A percentile compares a stretch with the other conserved stretches of the same genome.
Evolutionary conservation across 306 rosid species (phyloP).

Genomic region (Castanospermum australe): DNA sequence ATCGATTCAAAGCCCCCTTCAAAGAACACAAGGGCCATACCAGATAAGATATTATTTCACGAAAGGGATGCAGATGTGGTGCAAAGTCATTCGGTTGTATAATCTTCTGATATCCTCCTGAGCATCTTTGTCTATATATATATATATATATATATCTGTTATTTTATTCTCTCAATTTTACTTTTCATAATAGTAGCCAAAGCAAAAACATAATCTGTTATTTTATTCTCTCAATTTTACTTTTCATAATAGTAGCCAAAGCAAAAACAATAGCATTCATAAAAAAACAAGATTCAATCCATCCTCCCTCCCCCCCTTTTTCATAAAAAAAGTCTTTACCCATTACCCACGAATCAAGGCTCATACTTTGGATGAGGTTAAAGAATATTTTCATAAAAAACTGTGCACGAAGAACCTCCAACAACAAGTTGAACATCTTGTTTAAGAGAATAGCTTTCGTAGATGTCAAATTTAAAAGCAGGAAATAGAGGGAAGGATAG

Average conservation of each 20-base stretch:
- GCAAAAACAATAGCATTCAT: background rate
- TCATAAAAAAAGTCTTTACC: background rate
- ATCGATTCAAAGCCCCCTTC: conserved; percentile 20
- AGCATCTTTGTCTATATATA: background rate
- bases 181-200: background rate
- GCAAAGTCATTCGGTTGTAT: background rate
- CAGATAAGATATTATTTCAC: background rate
- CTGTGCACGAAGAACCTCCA: background rate
- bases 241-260: background rate
- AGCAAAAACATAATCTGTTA: background rate
- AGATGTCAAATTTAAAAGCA: no score
- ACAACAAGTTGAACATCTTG: background rate
- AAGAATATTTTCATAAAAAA: background rate
- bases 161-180: background rate
- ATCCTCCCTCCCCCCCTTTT: background rate
- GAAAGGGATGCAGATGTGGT: background rate
- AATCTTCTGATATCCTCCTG: background rate
- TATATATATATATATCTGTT: background rate
- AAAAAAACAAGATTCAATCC: background rate
- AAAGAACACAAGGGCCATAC: background rate
- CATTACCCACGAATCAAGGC: background rate
- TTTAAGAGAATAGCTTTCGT: background rate
- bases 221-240: background rate
- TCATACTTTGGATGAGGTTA: background rate
- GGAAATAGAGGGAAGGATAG: no score